These are phyloP conservation scores for Pleurotus tuoliensis DNA, from an alignment of 768 basidiomycete genomes.

Conservation along the genomic window DNA sequence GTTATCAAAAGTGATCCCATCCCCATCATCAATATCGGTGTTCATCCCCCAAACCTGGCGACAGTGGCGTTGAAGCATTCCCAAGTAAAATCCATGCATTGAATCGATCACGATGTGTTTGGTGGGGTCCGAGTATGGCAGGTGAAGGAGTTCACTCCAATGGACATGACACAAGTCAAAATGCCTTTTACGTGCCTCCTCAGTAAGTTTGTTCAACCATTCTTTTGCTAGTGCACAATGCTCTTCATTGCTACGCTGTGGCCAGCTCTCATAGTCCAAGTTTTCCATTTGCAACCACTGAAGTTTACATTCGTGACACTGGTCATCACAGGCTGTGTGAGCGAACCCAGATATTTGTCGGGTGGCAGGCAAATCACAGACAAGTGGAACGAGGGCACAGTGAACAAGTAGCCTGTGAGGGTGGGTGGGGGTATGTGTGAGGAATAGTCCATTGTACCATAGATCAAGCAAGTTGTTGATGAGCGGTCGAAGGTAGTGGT, in stretches of 20 bases:
- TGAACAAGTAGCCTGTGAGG: background rate
- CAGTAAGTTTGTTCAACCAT: conserved; percentile 14
- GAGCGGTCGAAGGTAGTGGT: no score
- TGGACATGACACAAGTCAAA: conserved; percentile 19
- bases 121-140: conserved; percentile 32
- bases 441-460: background rate
- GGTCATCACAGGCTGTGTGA: conserved; percentile 10
- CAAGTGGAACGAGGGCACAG: conserved; percentile 9
- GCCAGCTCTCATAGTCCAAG: conserved; percentile 14
- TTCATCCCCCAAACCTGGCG: conserved; percentile 17
- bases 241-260: conserved; percentile 8
- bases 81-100: conserved; percentile 34
- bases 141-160: conserved; percentile 23
- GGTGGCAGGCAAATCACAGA: conserved; percentile 33
- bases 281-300: conserved; percentile 12
- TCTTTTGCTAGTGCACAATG: conserved; percentile 11
- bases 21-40: conserved; percentile 7
- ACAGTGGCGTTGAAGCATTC: conserved; percentile 23
- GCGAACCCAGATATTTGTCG: conserved; percentile 26
- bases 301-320: conserved; percentile 18
- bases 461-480: no score
- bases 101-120: conserved; percentile 24
- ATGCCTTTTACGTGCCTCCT: conserved; percentile 1
- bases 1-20: background rate
- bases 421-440: background rate